Percentiles rank a stretch among this genome's conserved stretches.
Conservation (phyloP, 164 flowering plant genomes). For the Berberis thunbergii region DNA sequence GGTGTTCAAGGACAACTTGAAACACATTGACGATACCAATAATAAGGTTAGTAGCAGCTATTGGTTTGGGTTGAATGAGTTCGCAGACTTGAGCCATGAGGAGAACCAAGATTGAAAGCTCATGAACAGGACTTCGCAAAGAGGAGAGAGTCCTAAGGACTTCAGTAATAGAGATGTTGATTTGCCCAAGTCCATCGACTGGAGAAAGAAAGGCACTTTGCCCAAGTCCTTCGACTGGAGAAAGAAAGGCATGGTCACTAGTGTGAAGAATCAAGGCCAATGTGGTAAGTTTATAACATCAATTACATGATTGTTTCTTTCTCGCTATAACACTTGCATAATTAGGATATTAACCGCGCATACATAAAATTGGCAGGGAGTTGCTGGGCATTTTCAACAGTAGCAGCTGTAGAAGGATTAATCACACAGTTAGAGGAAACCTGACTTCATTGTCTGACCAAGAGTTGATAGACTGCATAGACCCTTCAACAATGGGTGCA, state of each 20-base stretch:
- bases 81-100: conserved; percentile 65
- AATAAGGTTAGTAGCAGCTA: conserved; percentile 37
- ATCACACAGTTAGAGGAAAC: conserved; percentile 72
- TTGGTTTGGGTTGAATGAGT: conserved; percentile 70
- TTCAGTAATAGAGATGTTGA: conserved; percentile 32
- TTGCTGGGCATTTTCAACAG: conserved; percentile 91
- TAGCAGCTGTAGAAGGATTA: conserved; percentile 89
- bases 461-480: conserved; percentile 72
- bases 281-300: conserved; percentile 4
- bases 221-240: conserved; percentile 89
- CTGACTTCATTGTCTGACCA: conserved; percentile 73
- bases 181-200: conserved; percentile 71
- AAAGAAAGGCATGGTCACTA: conserved; percentile 68
- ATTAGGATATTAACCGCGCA: too few relatives aligned
- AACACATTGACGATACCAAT: conserved; percentile 64
- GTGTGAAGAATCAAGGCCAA: conserved; percentile 71
- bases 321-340: too few relatives aligned
- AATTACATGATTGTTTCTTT: too few relatives aligned
- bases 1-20: conserved; percentile 64
- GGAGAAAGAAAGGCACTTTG: conserved; percentile 86
- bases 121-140: not conserved
- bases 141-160: conserved; percentile 15
- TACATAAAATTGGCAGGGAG: conserved; percentile 24
- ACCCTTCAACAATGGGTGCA: conserved; percentile 39
- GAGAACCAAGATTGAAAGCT: conserved; percentile 55